Percentiles rank a stretch among this genome's conserved stretches.
Conservation (phyloP, 495 filamentous ascomycete species). For the Aspergillus baeticus region DNA sequence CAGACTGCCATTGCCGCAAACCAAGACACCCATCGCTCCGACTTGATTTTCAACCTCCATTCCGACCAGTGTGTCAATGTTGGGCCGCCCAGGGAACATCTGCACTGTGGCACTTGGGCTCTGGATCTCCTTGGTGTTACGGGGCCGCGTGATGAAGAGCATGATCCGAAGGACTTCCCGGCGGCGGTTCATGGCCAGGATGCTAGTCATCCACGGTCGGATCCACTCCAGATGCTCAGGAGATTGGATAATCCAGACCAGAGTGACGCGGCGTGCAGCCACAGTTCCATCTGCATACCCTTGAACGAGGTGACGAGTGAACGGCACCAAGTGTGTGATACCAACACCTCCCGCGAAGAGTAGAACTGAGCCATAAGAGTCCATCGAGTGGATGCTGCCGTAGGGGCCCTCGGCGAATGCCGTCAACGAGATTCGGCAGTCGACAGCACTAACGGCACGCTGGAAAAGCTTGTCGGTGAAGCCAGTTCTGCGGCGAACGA, state of each 20-base stretch:
- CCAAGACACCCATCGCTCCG: conserved; percentile 86
- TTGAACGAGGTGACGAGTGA: conserved; percentile 74
- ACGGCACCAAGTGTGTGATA: conserved; percentile 93
- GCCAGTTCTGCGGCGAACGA: conserved; percentile 82
- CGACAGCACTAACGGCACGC: conserved; percentile 43
- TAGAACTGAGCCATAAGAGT: conserved; percentile 86
- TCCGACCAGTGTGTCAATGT: conserved; percentile 70
- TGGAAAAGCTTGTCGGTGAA: conserved; percentile 83
- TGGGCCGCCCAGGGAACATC: conserved; percentile 81
- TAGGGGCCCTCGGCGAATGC: conserved; percentile 86
- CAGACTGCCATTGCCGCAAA: conserved; percentile 82
- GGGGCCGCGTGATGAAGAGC: conserved; percentile 83
- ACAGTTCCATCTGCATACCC: conserved; percentile 70
- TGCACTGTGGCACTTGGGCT: conserved; percentile 72
- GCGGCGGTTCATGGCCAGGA: conserved; percentile 74
- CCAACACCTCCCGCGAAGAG: conserved; percentile 91
- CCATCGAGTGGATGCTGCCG: conserved; percentile 73
- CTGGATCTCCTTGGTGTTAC: conserved; percentile 67
- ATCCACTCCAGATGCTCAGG: conserved; percentile 90
- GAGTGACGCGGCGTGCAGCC: conserved; percentile 74
- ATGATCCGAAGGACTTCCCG: conserved; percentile 77
- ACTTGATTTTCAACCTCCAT: conserved; percentile 75
- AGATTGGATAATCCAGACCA: conserved; percentile 91
- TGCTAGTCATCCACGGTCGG: conserved; percentile 85
- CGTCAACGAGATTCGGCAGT: conserved; percentile 49